phyloP scores from a whole-genome alignment of 148 eudicot species.

The Camellia granthamiana region DNA sequence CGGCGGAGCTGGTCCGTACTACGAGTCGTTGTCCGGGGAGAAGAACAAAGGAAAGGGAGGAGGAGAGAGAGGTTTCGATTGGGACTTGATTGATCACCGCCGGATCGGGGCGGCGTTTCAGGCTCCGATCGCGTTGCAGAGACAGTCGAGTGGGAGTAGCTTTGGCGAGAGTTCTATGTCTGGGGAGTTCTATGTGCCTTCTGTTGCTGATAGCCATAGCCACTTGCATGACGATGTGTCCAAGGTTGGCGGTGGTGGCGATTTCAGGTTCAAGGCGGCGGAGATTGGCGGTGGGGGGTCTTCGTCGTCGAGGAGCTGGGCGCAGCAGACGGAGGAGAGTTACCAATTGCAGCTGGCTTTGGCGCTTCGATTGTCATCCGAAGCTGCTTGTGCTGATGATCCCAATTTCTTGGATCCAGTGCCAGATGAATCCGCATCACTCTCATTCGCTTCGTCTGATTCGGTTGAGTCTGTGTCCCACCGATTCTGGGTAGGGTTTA shows the following conservation, averaged over 20 bases:
- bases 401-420: conserved; percentile 79
- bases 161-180: conserved; percentile 86
- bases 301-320: conserved; percentile 81
- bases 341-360: conserved; percentile 86
- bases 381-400: conserved; percentile 79
- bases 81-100: conserved; percentile 48
- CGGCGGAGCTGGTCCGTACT: conserved; percentile 19
- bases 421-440: conserved; percentile 48
- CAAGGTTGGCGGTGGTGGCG: conserved; percentile 28
- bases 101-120: conserved; percentile 41
- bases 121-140: conserved; percentile 53
- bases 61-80: conserved; percentile 31
- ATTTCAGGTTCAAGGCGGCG: conserved; percentile 31
- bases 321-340: conserved; percentile 97
- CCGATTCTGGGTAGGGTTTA: conserved; percentile 76
- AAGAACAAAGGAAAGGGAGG: conserved; percentile 20
- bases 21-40: conserved; percentile 41
- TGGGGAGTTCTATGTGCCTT: conserved; percentile 57
- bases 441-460: conserved; percentile 29
- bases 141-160: conserved; percentile 93
- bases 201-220: conserved; percentile 38
- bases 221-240: conserved; percentile 22
- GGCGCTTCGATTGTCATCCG: conserved; percentile 72
- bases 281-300: conserved; percentile 33
- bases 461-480: conserved; percentile 66